phyloP scores from a whole-genome alignment of 352 stramenopile genomes.

The Hyaloperonospora brassicae region DNA sequence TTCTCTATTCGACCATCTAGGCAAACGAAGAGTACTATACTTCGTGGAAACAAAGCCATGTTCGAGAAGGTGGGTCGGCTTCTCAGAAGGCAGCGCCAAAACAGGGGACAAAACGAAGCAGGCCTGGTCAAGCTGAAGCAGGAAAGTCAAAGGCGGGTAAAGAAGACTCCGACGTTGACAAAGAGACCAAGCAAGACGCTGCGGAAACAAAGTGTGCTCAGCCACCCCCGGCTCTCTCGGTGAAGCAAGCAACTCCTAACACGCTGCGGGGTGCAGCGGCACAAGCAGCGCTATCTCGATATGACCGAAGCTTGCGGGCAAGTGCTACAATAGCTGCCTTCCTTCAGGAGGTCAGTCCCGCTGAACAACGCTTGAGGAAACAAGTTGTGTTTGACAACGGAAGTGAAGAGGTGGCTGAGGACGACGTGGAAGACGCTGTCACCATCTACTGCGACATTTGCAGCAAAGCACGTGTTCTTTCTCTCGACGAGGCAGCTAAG shows the following conservation, averaged over 20 bases:
- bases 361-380: neutral
- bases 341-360: constrained; percentile 4
- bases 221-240: constrained; percentile 24
- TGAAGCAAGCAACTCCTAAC: constrained; percentile 22
- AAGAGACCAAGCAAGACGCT: constrained; percentile 11
- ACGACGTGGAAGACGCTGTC: constrained; percentile 50
- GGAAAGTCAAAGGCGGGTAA: constrained; percentile 15
- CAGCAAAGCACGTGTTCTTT: constrained; percentile 71
- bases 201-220: constrained; percentile 11
- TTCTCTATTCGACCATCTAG: constrained; percentile 18
- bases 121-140: constrained; percentile 11
- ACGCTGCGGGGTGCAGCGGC: constrained; percentile 43
- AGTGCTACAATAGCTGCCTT: constrained; percentile 41
- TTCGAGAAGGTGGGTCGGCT: neutral
- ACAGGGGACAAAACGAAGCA: neutral
- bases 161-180: constrained; percentile 12
- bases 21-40: constrained; percentile 65
- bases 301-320: constrained; percentile 37
- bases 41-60: constrained; percentile 42
- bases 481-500: constrained; percentile 31
- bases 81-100: constrained; percentile 6
- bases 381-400: constrained; percentile 7
- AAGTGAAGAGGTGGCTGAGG: constrained; percentile 32
- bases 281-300: constrained; percentile 43
- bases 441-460: constrained; percentile 80